Percentiles rank a stretch among this genome's conserved stretches.
These are phyloP conservation scores for Capronia coronata DNA, from an alignment of 2,329 filamentous ascomycete genomes.

Conservation along the genomic window DNA sequence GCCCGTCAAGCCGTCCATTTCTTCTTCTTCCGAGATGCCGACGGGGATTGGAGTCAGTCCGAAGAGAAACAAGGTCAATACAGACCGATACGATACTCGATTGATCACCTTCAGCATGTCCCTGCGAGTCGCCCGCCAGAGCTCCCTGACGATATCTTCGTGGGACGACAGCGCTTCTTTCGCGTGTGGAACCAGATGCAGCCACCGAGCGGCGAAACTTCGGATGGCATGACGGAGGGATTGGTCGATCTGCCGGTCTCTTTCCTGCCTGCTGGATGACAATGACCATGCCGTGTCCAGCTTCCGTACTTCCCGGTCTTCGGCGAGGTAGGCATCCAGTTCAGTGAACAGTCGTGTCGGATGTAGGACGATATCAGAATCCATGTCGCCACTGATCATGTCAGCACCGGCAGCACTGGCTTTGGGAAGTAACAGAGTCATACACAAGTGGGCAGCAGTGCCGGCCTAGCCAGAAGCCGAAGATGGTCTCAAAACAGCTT, in stretches of 20 bases:
- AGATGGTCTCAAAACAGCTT: constrained; percentile 37
- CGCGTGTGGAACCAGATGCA: constrained; percentile 24
- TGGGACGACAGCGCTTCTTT: constrained; percentile 4
- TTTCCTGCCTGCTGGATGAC: constrained; percentile 7
- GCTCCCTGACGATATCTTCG: constrained; percentile 24
- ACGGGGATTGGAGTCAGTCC: constrained; percentile 38
- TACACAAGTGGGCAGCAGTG: constrained; percentile 41
- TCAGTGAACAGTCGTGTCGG: constrained; percentile 33
- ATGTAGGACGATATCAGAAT: constrained; percentile 20
- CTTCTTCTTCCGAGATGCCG: constrained; percentile 39
- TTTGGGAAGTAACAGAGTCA: constrained; percentile 9
- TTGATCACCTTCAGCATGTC: constrained; percentile 41
- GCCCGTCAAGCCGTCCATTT: constrained; percentile 37
- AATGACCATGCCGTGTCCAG: neutral
- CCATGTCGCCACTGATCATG: constrained; percentile 4
- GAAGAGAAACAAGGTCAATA: constrained; percentile 39
- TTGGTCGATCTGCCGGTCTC: constrained; percentile 28
- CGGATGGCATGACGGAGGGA: constrained; percentile 29
- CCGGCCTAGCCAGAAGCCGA: constrained; percentile 41
- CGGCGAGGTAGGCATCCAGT: constrained; percentile 23
- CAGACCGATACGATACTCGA: constrained; percentile 39
- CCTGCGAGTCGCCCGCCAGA: constrained; percentile 37
- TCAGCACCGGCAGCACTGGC: neutral
- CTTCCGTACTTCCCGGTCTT: constrained; percentile 10
- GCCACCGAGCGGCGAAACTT: constrained; percentile 31